Evolutionary conservation across 495 filamentous ascomycete species (phyloP), one percentile per base, ranked within the genome.

Genomic region (Lepraria neglecta): DNA sequence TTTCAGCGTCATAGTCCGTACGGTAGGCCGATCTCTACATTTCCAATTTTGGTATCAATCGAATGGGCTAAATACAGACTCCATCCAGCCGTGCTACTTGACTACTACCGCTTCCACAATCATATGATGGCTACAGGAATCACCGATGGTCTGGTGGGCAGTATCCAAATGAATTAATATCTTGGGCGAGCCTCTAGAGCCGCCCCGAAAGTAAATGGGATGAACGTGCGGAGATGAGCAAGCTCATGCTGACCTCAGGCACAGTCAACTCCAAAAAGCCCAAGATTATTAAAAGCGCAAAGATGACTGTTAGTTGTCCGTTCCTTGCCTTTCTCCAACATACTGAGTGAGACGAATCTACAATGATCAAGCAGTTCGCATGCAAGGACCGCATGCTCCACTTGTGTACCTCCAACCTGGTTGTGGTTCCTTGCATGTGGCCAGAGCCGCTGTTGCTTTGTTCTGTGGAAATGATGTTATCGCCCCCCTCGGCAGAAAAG

Each of bases 221-320:
- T n/a, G 38, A 15, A n/a, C 10, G 19, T 53, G 58, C 58, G 58
- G 58, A 60, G 50, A 60, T 60, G 46, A 60, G 47, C 42, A 47
- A 19, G 6, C 9, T 51, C 31, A 52, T 53, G 47, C 58, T 60
- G 47, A 45, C 47, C 38, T 30, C 53, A 53, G 58, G 58, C 58
- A 60, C 58, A 53, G 58, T 43, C 9, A 60, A 21, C n/a, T 33
- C 31, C 31, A 21, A 28, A 42, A 31, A 43, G 17, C 38, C 48
- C 40, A 53, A 53, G 28, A 43, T 53, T 42, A 44, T 40, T n/a
- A 17, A 15, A 35, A 17, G 35, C 54, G 40, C 33, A 56, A 6
- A 14, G 30, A 42, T 12, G 17, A 52, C 19, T 35, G 17, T 21
- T n/a, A 12, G 7, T 54, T n/a, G 12, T 10, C 5, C 33, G 30